A percentile compares a stretch with the other conserved stretches of the same genome.
Conservation (phyloP, 2,329 filamentous ascomycete genomes). For the Pyrenophora tritici-repentis region DNA sequence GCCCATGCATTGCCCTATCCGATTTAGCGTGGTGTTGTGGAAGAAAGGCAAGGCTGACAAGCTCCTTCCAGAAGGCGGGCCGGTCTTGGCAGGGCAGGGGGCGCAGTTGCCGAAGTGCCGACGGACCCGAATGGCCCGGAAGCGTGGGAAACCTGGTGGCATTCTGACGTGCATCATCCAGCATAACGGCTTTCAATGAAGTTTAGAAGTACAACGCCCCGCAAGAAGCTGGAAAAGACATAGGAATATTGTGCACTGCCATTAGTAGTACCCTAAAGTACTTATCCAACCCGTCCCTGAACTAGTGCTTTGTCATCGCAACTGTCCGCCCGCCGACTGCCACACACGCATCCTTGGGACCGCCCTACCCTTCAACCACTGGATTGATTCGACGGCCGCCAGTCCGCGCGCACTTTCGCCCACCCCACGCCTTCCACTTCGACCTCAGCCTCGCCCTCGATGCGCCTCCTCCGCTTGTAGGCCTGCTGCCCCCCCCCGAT, state of each 20-base stretch:
- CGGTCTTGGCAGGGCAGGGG: slow-evolving; percentile 10
- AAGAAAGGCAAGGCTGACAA: not conserved
- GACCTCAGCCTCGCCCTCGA: slow-evolving; percentile 15
- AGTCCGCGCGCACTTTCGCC: slow-evolving; percentile 14
- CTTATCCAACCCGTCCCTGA: too few relatives aligned
- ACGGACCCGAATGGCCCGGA: not conserved
- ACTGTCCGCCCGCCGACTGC: slow-evolving; percentile 5
- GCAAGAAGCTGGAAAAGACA: slow-evolving; percentile 1
- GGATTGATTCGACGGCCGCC: too few relatives aligned
- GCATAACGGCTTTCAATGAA: not conserved
- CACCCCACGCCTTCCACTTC: not conserved
- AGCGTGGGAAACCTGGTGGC: slow-evolving; percentile 16
- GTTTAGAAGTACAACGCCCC: slow-evolving; percentile 5
- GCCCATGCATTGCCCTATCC: too few relatives aligned
- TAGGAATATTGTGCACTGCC: not conserved
- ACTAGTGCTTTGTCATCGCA: too few relatives aligned
- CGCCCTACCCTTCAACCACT: not conserved
- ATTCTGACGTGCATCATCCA: slow-evolving; percentile 25
- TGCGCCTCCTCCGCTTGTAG: slow-evolving; percentile 20
- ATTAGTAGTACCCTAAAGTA: too few relatives aligned
- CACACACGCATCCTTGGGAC: slow-evolving; percentile 18
- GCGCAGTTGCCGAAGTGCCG: not conserved
- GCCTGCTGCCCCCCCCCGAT: slow-evolving; percentile 25
- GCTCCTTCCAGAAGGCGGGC: slow-evolving; percentile 15
- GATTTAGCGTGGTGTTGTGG: not conserved